Conservation (phyloP, 306 rosid genomes). For the Nissolia schottii region DNA sequence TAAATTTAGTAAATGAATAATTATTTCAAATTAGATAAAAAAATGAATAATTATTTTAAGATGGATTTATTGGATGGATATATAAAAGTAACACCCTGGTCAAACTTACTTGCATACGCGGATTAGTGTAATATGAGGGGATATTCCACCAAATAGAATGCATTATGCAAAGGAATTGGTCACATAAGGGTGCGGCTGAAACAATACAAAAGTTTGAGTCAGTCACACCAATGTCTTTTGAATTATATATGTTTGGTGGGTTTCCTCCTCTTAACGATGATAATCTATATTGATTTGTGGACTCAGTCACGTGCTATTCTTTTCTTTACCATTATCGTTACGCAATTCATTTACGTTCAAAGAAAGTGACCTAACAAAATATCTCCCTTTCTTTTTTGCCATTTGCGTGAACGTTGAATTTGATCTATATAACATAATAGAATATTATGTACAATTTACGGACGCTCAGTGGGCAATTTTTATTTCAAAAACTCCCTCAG, state of each 20-base stretch:
- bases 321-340: neutral
- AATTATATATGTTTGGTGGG: neutral
- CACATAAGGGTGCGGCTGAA: neutral
- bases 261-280: neutral
- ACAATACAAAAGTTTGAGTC: neutral
- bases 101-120: too few relatives aligned
- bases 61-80: too few relatives aligned
- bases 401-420: neutral
- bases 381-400: neutral
- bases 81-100: neutral
- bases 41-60: too few relatives aligned
- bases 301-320: neutral
- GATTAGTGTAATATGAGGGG: too few relatives aligned
- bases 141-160: too few relatives aligned
- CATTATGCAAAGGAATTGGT: neutral
- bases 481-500: neutral
- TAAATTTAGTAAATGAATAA: too few relatives aligned
- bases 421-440: neutral
- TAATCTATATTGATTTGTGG: neutral
- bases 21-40: too few relatives aligned
- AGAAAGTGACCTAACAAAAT: neutral
- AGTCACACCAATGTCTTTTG: neutral
- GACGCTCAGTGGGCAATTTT: neutral
- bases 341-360: neutral
- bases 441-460: neutral